A percentile compares a stretch with the other conserved stretches of the same genome.
Conservation (phyloP, 192 early-diverging fungal genomes). For the Podila horticola region DNA sequence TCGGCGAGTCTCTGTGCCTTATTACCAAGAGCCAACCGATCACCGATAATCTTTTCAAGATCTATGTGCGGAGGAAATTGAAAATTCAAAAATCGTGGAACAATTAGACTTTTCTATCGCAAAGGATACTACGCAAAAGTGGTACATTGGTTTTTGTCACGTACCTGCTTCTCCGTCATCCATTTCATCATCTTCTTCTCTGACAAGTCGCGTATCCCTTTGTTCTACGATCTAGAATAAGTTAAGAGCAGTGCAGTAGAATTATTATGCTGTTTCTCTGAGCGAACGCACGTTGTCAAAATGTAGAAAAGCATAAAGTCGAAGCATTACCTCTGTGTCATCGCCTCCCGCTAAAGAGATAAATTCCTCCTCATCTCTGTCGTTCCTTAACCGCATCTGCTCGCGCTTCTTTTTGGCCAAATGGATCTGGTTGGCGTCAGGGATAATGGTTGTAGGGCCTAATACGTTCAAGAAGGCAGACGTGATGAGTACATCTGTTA, state of each 20-base stretch:
- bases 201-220: constrained; percentile 54
- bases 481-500: not conserved
- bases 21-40: constrained; percentile 56
- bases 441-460: constrained; percentile 49
- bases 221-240: constrained; percentile 23
- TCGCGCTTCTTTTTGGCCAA: constrained; percentile 66
- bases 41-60: constrained; percentile 61
- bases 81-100: not conserved
- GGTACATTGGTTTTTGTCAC: no score
- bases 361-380: constrained; percentile 41
- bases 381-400: constrained; percentile 55
- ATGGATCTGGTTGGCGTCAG: constrained; percentile 61
- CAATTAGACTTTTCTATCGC: no score
- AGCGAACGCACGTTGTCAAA: not conserved
- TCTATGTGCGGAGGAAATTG: constrained; percentile 28
- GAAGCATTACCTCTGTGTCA: constrained; percentile 25
- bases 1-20: constrained; percentile 56
- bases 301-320: not conserved
- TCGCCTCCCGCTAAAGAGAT: constrained; percentile 53
- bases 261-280: not conserved
- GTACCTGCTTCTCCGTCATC: constrained; percentile 67
- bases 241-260: no score
- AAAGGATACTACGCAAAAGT: no score
- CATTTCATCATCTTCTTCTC: constrained; percentile 68
- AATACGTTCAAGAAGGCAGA: not conserved